These are phyloP conservation scores for Vitis labrusca DNA, from an alignment of 164 flowering plant genomes.

Conservation along the genomic window DNA sequence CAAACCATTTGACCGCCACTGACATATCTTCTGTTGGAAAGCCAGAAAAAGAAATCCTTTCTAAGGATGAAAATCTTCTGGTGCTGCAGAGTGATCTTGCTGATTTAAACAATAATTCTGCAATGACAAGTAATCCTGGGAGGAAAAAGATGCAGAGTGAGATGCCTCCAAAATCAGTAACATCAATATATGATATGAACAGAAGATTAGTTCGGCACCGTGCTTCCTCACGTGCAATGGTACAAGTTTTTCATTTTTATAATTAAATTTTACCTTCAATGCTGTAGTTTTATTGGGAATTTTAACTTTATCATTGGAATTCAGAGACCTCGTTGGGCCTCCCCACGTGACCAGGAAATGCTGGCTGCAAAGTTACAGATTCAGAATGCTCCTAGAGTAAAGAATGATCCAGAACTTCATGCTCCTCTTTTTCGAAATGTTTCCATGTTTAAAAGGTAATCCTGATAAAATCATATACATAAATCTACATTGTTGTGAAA, in stretches of 20 bases:
- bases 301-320: slow-evolving; percentile 4
- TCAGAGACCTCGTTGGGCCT: slow-evolving; percentile 55
- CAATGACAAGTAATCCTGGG: slow-evolving; percentile 9
- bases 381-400: slow-evolving; percentile 37
- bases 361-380: slow-evolving; percentile 45
- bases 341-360: slow-evolving; percentile 45
- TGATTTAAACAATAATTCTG: slow-evolving; percentile 20
- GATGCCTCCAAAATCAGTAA: slow-evolving; percentile 59
- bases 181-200: slow-evolving; percentile 57
- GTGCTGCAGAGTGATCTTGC: slow-evolving; percentile 9
- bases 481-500: background rate
- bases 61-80: no score
- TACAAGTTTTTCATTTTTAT: slow-evolving; percentile 15
- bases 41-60: no score
- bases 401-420: slow-evolving; percentile 42
- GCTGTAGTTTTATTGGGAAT: background rate
- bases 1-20: slow-evolving; percentile 12
- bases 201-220: slow-evolving; percentile 43
- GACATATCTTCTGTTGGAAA: no score
- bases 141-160: slow-evolving; percentile 51
- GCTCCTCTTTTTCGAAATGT: slow-evolving; percentile 56
- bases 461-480: background rate
- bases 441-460: slow-evolving; percentile 58
- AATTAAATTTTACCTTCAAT: background rate
- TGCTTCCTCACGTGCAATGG: slow-evolving; percentile 59